phyloP scores from a whole-genome alignment of 2,329 filamentous ascomycete species.

The Whalleya microplaca region DNA sequence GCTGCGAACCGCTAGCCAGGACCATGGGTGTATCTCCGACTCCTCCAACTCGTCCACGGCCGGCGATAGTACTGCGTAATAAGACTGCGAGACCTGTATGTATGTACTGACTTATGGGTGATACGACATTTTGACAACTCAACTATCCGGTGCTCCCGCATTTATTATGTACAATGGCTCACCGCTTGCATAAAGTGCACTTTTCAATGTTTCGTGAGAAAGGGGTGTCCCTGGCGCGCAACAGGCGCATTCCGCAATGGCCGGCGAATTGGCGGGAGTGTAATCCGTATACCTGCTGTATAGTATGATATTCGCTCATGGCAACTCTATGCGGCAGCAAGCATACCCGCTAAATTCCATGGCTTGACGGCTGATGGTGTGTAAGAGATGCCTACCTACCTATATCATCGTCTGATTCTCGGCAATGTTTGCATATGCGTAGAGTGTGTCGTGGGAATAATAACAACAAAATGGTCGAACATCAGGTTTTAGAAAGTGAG shows the following conservation, averaged over 20 bases:
- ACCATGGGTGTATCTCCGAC: too few relatives aligned
- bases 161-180: background rate
- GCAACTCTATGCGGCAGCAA: too few relatives aligned
- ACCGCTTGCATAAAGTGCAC: background rate
- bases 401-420: background rate
- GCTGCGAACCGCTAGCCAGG: background rate
- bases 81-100: too few relatives aligned
- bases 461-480: background rate
- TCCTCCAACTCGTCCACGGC: too few relatives aligned
- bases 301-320: background rate
- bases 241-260: slow-evolving; percentile 8
- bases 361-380: slow-evolving; percentile 11
- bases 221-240: background rate
- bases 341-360: too few relatives aligned
- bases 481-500: background rate
- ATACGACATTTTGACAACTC: background rate
- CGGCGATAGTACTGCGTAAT: too few relatives aligned
- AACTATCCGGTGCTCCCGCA: background rate
- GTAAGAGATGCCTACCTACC: slow-evolving; percentile 1
- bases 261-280: background rate
- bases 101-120: too few relatives aligned
- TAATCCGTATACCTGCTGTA: background rate
- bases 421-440: background rate
- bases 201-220: background rate
- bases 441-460: too few relatives aligned